Evolutionary conservation across 1,139 yeast genomes (phyloP).

Genomic region (Magnusiomyces ingens): DNA sequence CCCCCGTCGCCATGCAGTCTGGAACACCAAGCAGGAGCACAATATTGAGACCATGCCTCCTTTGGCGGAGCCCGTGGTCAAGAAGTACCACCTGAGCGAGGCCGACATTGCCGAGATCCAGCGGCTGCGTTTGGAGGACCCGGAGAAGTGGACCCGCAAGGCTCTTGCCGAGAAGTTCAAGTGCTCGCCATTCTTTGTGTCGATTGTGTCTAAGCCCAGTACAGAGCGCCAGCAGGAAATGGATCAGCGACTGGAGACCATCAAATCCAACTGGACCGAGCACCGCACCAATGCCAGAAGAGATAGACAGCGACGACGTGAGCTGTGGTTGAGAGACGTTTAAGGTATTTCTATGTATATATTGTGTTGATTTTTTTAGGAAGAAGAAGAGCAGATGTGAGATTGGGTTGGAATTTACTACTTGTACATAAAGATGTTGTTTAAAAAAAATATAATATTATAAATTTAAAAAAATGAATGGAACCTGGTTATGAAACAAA

Average conservation of each 20-base stretch:
- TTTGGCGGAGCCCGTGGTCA: constrained; percentile 36
- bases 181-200: constrained; percentile 49
- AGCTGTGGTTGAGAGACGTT: constrained; percentile 59
- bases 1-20: constrained; percentile 41
- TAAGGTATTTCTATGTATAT: constrained; percentile 21
- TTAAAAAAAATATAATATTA: background rate
- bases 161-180: constrained; percentile 59
- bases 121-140: constrained; percentile 54
- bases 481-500: constrained; percentile 32
- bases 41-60: constrained; percentile 33
- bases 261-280: constrained; percentile 45
- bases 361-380: background rate
- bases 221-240: constrained; percentile 38
- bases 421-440: background rate
- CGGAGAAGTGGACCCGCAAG: constrained; percentile 58
- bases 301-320: constrained; percentile 51
- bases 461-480: background rate
- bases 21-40: constrained; percentile 23
- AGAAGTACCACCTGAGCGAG: constrained; percentile 54
- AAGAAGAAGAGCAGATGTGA: background rate
- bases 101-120: constrained; percentile 58
- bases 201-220: constrained; percentile 44
- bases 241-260: constrained; percentile 38
- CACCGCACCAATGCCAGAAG: constrained; percentile 42
- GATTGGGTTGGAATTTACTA: background rate